Evolutionary conservation across 768 basidiomycete species (phyloP), one percentile per base, ranked within the genome.

Genomic region (Glaciozyma martinii): DNA sequence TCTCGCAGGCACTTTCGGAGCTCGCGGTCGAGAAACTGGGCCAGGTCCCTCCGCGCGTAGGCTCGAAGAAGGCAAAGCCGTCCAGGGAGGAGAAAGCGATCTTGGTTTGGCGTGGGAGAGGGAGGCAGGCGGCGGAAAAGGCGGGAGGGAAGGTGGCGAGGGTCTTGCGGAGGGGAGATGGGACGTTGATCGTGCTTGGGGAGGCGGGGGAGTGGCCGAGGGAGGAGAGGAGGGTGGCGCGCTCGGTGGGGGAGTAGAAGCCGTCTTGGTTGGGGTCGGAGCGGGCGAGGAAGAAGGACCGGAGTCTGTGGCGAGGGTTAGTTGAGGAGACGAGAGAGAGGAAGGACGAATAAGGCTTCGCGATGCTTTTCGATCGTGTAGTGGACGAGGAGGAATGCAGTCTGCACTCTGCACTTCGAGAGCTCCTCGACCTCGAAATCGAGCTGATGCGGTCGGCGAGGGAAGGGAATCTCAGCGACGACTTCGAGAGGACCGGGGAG

Each of bases 381-480:
- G 44, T 59, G 66, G n/a, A 29, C 53, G 25, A 59, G 37, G 8
- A 72, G 62, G 60, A 68, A 66, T 47, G 62, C 42, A 0, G 50
- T 44, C 5, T 52, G 56, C 7, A 66, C 66, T 44, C 5, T 52
- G 56, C 7, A 66, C 66, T 56, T 73, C 72, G 27, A 30, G 8
- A 3, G 46, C 44, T 1, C 19, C 65, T 23, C 40, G 60, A 7
- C 62, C 71, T 1, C 65, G 71, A 27, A 66, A 70, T 3, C 60
- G 69, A 3, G 62, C 72, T 23, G 66, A 77, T 33, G 80, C 77
- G 15, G 74, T 72, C 78, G 77, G 78, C 29, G 76, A n/a, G 23
- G 5, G 9, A 21, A 47, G 18, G 18, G 15, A 13, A 5, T 4
- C 15, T 23, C 5, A 18, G 44, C 44, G 5, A 5, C 44, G 15